These are phyloP conservation scores for Nematocida sp. DNA, from an alignment of 371 early-diverging fungal species.

Conservation along the genomic window DNA sequence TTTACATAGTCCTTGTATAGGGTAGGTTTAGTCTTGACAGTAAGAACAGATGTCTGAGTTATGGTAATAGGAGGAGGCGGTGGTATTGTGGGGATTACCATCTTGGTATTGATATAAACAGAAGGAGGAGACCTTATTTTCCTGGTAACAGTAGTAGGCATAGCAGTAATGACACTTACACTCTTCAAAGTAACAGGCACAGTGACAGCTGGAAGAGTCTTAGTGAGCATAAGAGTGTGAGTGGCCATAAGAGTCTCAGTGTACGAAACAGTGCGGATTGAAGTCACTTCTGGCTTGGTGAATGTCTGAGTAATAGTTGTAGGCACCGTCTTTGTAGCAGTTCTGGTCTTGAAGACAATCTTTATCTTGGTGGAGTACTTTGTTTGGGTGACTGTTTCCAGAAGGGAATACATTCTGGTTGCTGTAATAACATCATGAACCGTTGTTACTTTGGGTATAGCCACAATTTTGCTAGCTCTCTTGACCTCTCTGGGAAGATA, in stretches of 20 bases:
- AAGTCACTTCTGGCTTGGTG: not conserved
- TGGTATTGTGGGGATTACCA: not conserved
- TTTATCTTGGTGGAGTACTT: not conserved
- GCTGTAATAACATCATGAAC: too few species aligned
- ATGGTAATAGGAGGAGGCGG: not conserved
- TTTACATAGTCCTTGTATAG: conserved; percentile 28
- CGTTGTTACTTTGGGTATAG: too few species aligned
- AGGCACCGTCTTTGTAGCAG: conserved; percentile 17
- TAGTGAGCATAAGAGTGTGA: not conserved
- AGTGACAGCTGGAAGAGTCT: not conserved
- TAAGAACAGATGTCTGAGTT: not conserved
- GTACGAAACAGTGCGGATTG: not conserved
- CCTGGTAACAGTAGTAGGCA: not conserved
- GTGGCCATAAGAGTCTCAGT: not conserved
- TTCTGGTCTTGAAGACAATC: conserved; percentile 15
- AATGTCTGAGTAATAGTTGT: not conserved
- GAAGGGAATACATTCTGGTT: too few species aligned
- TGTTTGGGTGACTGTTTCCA: conserved; percentile 10
- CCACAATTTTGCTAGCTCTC: too few species aligned
- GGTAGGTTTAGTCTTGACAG: not conserved
- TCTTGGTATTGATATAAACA: not conserved
- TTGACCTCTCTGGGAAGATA: too few species aligned
- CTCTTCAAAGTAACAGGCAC: conserved; percentile 9
- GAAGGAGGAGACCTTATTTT: not conserved
- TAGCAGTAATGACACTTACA: conserved; percentile 5